Conservation (phyloP, 148 eudicot species). For the Spergularia bocconei region DNA sequence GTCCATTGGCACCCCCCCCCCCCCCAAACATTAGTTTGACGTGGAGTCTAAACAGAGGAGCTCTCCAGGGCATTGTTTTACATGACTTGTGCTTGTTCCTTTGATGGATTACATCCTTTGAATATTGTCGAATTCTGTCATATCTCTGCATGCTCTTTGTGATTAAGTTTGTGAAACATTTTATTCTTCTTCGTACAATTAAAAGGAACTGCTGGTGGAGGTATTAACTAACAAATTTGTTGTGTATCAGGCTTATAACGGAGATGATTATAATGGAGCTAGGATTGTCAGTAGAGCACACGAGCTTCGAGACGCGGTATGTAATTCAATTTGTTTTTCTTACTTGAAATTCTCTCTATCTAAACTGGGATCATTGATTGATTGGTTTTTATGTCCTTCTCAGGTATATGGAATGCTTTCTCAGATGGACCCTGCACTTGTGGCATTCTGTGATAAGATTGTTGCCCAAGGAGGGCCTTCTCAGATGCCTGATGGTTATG, state of each 20-base stretch:
- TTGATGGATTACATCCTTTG: background rate
- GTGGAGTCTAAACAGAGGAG: no score
- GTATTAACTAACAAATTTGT: conserved; percentile 13
- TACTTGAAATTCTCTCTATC: background rate
- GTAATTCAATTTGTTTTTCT: conserved; percentile 22
- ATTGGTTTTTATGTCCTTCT: conserved; percentile 11
- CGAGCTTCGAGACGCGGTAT: conserved; percentile 95
- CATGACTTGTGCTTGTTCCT: background rate
- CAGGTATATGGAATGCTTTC: conserved; percentile 98
- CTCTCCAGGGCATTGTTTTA: no score
- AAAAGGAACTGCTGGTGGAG: background rate
- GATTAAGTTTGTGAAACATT: background rate
- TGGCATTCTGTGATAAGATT: conserved; percentile 88
- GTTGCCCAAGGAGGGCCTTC: conserved; percentile 85
- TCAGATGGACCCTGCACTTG: conserved; percentile 94
- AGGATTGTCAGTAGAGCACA: conserved; percentile 97
- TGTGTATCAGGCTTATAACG: conserved; percentile 69
- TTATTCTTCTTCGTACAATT: background rate
- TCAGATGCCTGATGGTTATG: conserved; percentile 67
- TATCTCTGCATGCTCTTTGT: background rate
- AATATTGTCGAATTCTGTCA: background rate
- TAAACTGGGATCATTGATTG: background rate
- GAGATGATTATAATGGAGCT: conserved; percentile 98
- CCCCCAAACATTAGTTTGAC: no score
- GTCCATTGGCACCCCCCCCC: no score